These are phyloP conservation scores for Mimosa bimucronata DNA, from an alignment of 306 rosid species.

Conservation along the genomic window DNA sequence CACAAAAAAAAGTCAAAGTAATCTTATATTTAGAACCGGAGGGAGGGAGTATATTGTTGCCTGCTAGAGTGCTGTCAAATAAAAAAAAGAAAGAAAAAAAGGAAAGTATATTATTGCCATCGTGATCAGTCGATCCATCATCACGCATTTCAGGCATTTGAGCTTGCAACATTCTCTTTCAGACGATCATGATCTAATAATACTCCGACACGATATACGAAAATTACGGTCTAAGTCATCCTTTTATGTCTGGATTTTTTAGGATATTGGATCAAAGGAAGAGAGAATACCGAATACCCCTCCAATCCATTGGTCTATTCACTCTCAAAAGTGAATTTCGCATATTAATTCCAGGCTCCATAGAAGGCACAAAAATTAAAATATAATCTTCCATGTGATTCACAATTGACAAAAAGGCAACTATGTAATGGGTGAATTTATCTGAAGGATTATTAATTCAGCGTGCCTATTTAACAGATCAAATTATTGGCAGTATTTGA, in stretches of 20 bases:
- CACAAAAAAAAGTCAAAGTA: too few species aligned
- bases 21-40: too few species aligned
- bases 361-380: not conserved
- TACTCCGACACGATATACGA: not conserved
- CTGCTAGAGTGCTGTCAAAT: too few species aligned
- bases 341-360: not conserved
- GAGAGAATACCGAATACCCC: not conserved
- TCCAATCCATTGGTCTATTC: not conserved
- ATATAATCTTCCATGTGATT: not conserved
- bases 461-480: too few species aligned
- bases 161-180: not conserved
- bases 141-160: not conserved
- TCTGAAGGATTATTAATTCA: too few species aligned
- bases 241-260: not conserved
- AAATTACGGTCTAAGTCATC: not conserved
- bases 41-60: too few species aligned
- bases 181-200: not conserved
- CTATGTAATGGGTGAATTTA: not conserved
- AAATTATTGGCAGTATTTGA: too few species aligned
- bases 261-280: not conserved
- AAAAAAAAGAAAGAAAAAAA: not conserved
- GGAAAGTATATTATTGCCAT: not conserved
- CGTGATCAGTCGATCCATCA: not conserved
- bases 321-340: not conserved
- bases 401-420: not conserved